Evolutionary conservation across 148 eudicot genomes (phyloP).

Genomic region (Vaccinium myrtillus): DNA sequence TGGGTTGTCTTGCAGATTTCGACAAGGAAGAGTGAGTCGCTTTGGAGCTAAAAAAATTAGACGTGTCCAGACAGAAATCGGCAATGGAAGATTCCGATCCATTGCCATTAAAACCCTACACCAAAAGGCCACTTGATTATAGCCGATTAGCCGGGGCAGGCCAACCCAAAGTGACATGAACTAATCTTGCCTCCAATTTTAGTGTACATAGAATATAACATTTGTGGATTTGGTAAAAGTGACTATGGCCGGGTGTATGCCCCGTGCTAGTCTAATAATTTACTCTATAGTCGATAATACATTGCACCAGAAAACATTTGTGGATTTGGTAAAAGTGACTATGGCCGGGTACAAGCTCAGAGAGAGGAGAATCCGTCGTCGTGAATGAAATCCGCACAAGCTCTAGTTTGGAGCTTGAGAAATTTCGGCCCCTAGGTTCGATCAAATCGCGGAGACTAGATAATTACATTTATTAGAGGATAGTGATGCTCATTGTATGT

Average conservation of each 20-base stretch:
- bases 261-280: too few species aligned
- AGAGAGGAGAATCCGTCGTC: slow-evolving; percentile 53
- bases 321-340: too few species aligned
- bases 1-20: not conserved
- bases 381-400: slow-evolving; percentile 43
- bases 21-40: not conserved
- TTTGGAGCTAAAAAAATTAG: not conserved
- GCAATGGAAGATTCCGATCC: not conserved
- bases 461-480: slow-evolving; percentile 46
- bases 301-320: too few species aligned
- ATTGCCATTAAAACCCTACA: not conserved
- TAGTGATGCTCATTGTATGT: slow-evolving; percentile 26
- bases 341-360: too few species aligned
- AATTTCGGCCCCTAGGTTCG: slow-evolving; percentile 54
- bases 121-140: not conserved
- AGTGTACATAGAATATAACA: not conserved
- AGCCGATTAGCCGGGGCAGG: not conserved
- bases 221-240: too few species aligned
- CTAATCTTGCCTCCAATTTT: not conserved
- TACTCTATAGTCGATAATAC: too few species aligned
- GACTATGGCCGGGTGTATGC: too few species aligned
- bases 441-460: slow-evolving; percentile 55
- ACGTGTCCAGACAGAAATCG: not conserved
- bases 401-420: too few species aligned
- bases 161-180: not conserved